Evolutionary conservation across 768 basidiomycete genomes (phyloP), one percentile per base, ranked within the genome.

Genomic region (Naganishia vishniacii): DNA sequence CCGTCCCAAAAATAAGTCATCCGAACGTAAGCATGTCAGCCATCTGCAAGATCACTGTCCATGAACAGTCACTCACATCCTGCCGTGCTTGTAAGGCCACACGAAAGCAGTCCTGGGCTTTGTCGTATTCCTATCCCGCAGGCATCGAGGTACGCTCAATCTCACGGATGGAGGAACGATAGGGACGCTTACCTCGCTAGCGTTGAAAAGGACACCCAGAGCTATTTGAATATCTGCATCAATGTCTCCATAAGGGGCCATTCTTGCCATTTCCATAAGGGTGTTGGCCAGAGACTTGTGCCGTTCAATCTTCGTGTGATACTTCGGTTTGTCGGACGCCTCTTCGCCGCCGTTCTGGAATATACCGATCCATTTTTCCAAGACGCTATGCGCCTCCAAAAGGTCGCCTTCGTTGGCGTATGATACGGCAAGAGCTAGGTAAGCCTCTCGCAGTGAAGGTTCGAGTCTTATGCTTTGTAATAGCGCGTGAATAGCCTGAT

Each of bases 181-280:
- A 48, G 28, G 12, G 16, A 45, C 4, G 70, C 80, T 26, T 66
- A 89, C 91, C 81, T 95, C 94, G 64, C 86, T 90, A 9, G 88
- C 84, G 76, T 95, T 98, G 75, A 99, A 82, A 71, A 98, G 73
- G 41, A 98, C 88, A 4, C 91, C 94, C 53, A 99, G 81, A 4
- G 91, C 95, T 51, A 98, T 85, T 79, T 99, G 95, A 29, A 93
- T 85, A 75, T 99, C 94, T 9, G 94, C 86, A 75, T 99, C 95
- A 25, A 98, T 82, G 59, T 81, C 81, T 3, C 81, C 83, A 42
- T 79, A 80, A 20, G 79, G 79, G 67, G 83, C 80, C 67, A 80
- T 81, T 69, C 85, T 81, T 42, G 86, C 93, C 83, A 97, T 87
- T 16, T 80, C 81, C 68, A 98, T 89, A 71, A 98, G 78, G 70